Evolutionary conservation across 1,284 basidiomycete species (phyloP).

Genomic region (Tylopilus sp.): DNA sequence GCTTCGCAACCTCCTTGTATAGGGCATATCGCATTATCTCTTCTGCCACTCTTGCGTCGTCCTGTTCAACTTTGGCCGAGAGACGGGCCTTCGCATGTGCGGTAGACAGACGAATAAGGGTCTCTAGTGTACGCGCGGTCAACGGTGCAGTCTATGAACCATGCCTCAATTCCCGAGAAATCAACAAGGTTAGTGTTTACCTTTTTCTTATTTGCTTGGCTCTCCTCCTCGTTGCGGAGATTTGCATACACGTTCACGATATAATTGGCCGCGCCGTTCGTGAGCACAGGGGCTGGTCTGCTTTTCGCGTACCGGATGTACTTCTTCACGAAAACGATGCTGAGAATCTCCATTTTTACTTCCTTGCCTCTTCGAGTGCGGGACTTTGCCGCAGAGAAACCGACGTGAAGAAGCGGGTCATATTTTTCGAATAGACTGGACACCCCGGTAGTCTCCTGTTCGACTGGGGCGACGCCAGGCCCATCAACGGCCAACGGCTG

Average conservation of each 20-base stretch:
- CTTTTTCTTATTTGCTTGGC: slow-evolving; percentile 81
- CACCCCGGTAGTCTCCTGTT: slow-evolving; percentile 51
- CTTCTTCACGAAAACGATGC: slow-evolving; percentile 95
- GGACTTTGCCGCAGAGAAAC: slow-evolving; percentile 56
- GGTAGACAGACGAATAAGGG: slow-evolving; percentile 95
- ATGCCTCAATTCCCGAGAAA: slow-evolving; percentile 12
- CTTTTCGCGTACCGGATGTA: slow-evolving; percentile 98
- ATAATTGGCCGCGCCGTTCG: slow-evolving; percentile 91
- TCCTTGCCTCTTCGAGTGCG: slow-evolving; percentile 55
- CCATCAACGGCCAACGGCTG: slow-evolving; percentile 86
- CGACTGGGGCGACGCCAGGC: slow-evolving; percentile 53
- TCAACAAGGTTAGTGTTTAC: slow-evolving; percentile 41
- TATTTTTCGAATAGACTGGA: slow-evolving; percentile 93
- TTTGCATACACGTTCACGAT: slow-evolving; percentile 93
- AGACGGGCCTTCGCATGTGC: slow-evolving; percentile 97
- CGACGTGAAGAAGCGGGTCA: slow-evolving; percentile 93
- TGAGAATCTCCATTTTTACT: slow-evolving; percentile 82
- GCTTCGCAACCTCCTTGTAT: slow-evolving; percentile 95
- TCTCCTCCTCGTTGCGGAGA: slow-evolving; percentile 89
- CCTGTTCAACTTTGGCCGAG: slow-evolving; percentile 79
- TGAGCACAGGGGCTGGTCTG: slow-evolving; percentile 79
- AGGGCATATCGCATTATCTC: slow-evolving; percentile 96
- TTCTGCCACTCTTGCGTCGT: slow-evolving; percentile 89
- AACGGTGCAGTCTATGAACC: slow-evolving; percentile 82
- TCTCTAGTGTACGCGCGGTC: slow-evolving; percentile 98